These are phyloP conservation scores for Papiliotrema terrestris DNA, from an alignment of 1,284 basidiomycete genomes.

Conservation along the genomic window DNA sequence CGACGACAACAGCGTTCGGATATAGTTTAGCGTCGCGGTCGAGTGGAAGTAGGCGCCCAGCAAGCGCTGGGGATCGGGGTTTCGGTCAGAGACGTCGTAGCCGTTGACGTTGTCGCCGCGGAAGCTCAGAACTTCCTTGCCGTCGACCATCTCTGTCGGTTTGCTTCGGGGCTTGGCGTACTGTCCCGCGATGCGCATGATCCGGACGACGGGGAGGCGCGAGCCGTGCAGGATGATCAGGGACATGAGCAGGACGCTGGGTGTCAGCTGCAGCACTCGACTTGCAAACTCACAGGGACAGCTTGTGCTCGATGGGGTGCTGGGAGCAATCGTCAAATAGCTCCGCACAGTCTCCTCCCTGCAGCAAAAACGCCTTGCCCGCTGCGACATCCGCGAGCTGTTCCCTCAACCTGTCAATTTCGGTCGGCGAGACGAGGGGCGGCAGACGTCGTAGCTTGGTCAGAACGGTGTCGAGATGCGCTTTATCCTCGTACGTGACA, in stretches of 20 bases:
- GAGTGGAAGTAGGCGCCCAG: constrained; percentile 92
- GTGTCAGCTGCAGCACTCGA: not conserved
- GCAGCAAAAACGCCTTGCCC: constrained; percentile 89
- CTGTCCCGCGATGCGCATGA: constrained; percentile 90
- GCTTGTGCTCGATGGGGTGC: constrained; percentile 89
- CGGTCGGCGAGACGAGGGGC: constrained; percentile 81
- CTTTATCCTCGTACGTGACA: constrained; percentile 48
- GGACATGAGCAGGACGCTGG: constrained; percentile 81
- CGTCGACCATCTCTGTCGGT: constrained; percentile 65
- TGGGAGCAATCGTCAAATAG: constrained; percentile 87
- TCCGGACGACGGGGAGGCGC: constrained; percentile 83
- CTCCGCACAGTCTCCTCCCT: constrained; percentile 96
- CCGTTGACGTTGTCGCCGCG: constrained; percentile 98
- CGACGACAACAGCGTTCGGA: constrained; percentile 80
- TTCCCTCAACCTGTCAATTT: constrained; percentile 82
- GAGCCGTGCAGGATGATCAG: constrained; percentile 92
- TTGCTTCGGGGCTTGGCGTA: constrained; percentile 95
- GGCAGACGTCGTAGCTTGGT: constrained; percentile 70
- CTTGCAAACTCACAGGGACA: constrained; percentile 60
- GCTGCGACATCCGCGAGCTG: constrained; percentile 75
- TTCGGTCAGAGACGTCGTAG: constrained; percentile 64
- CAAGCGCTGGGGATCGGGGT: constrained; percentile 80
- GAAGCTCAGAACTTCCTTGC: constrained; percentile 42
- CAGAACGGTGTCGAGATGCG: constrained; percentile 61
- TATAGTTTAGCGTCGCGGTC: constrained; percentile 85